Percentiles rank a stretch among this genome's conserved stretches.
phyloP scores from a whole-genome alignment of 2,329 filamentous ascomycete genomes.

The Xylariaceae sp. region DNA sequence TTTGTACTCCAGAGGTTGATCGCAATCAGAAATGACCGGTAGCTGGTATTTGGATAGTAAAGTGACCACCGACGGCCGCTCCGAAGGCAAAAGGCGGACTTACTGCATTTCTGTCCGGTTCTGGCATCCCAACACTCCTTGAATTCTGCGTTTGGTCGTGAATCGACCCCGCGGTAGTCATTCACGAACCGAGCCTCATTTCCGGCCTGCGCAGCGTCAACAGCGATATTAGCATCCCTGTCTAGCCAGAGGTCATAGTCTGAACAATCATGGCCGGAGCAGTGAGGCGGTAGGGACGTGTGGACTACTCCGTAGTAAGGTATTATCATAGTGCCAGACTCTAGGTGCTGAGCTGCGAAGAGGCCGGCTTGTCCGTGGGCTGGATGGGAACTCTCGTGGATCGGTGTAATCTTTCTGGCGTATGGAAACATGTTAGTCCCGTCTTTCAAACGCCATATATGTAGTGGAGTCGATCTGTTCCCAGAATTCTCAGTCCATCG shows the following conservation, averaged over 20 bases:
- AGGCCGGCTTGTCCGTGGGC: slow-evolving; percentile 58
- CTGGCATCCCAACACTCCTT: slow-evolving; percentile 54
- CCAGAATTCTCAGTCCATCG: no score
- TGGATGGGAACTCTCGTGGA: slow-evolving; percentile 51
- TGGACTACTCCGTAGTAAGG: slow-evolving; percentile 62
- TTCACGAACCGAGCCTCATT: slow-evolving; percentile 68
- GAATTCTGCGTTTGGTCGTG: slow-evolving; percentile 58
- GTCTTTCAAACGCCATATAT: no score
- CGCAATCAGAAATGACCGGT: background rate
- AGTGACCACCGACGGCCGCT: background rate
- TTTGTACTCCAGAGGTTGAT: no score
- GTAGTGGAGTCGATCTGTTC: no score
- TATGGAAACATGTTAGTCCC: no score
- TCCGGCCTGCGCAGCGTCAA: slow-evolving; percentile 57
- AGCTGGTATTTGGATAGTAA: background rate
- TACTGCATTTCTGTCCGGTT: slow-evolving; percentile 53
- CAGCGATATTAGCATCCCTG: slow-evolving; percentile 53
- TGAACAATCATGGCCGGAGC: slow-evolving; percentile 39
- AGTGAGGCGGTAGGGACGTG: slow-evolving; percentile 33
- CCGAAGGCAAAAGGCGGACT: slow-evolving; percentile 34
- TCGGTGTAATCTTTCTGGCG: slow-evolving; percentile 47
- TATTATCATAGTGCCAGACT: slow-evolving; percentile 56
- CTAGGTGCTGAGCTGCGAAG: slow-evolving; percentile 54
- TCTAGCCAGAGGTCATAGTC: slow-evolving; percentile 67
- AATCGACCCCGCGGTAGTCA: slow-evolving; percentile 60